Base-by-base conservation (phyloP, 2,329 filamentous ascomycete genomes). In the Arthrobotrys sinensis region DNA sequence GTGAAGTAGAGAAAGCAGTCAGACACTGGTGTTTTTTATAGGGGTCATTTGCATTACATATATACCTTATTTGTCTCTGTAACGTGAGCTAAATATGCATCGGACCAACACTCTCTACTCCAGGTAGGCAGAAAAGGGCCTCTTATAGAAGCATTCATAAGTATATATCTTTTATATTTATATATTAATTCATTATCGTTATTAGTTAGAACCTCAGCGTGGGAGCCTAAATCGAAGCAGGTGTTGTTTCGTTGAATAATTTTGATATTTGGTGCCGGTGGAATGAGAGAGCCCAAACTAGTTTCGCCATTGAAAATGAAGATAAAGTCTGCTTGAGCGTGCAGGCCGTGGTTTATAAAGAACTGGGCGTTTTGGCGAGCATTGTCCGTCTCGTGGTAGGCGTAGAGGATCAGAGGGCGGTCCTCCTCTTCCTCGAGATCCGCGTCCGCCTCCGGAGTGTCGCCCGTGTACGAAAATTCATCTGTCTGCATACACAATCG, bases 291-390 rank as follows among this genome's bases (percentile, higher is more conserved):
- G 45, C 73, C 67, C 1, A 79, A 81, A 53, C 82, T 80, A 34
- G 82, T 83, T 48, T 82, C 80, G 43, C 85, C 85, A 60, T 85
- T 84, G 57, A 85, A 80, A 69, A 85, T 83, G 79, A 85, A 85
- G 76, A 85, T 80, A 78, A 85, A 85, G 80, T 85, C 85, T 55
- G 84, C 84, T 0, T 80, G 82, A 34, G 75, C 81, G 79, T 85
- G 84, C 1, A 85, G 80, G 36, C 84, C 85, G 62, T 85, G 82
- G 36, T 80, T 67, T 10, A 85, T 69, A 79, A 85, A 85, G 80
- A 83, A 85, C 8, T 81, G 46, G 21, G 85, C 78, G 80, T 85
- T 85, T 52, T 81, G 79, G 38, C 82, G 83, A 28, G 82, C 82
- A 38, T 70, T 71, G 0, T 80, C 80, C n/a, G 83, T 83, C 72